Evolutionary conservation across 768 basidiomycete genomes (phyloP).

Genomic region (Suillus sp.): DNA sequence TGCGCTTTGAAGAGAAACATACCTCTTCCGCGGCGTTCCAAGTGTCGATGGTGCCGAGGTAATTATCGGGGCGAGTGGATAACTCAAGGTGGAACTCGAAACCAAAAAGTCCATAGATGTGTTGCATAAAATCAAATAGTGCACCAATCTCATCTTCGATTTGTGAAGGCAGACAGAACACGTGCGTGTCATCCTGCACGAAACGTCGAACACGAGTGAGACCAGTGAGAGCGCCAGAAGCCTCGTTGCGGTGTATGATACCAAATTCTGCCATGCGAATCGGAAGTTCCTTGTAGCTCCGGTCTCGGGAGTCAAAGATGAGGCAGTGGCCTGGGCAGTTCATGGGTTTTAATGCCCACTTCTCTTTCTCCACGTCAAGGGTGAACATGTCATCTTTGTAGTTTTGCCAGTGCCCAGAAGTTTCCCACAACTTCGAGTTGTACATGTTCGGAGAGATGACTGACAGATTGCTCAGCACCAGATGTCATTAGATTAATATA

Average conservation of each 20-base stretch:
- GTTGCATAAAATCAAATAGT: slow-evolving; percentile 94
- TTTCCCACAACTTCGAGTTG: slow-evolving; percentile 96
- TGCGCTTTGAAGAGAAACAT: slow-evolving; percentile 21
- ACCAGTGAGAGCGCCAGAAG: slow-evolving; percentile 90
- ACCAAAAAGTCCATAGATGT: slow-evolving; percentile 91
- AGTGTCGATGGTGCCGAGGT: slow-evolving; percentile 83
- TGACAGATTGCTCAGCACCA: slow-evolving; percentile 29
- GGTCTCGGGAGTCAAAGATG: slow-evolving; percentile 92
- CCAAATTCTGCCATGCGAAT: slow-evolving; percentile 99
- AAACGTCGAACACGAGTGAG: slow-evolving; percentile 92
- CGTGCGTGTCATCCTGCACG: slow-evolving; percentile 97
- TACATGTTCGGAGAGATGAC: slow-evolving; percentile 99
- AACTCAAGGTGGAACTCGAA: slow-evolving; percentile 93
- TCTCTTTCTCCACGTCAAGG: slow-evolving; percentile 93
- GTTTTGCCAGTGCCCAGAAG: slow-evolving; percentile 97
- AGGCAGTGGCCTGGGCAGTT: slow-evolving; percentile 98
- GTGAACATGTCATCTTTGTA: slow-evolving; percentile 98
- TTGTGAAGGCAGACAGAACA: slow-evolving; percentile 96
- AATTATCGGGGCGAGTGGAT: slow-evolving; percentile 95
- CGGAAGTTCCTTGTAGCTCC: slow-evolving; percentile 93
- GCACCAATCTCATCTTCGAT: slow-evolving; percentile 84
- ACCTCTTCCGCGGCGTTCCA: slow-evolving; percentile 91
- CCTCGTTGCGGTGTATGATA: slow-evolving; percentile 95
- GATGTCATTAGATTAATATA: background rate
- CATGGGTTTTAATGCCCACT: slow-evolving; percentile 97